Evolutionary conservation across 176 grass and related monocot genomes (phyloP), one percentile per base, ranked within the genome.

Genomic region (Themeda triandra): DNA sequence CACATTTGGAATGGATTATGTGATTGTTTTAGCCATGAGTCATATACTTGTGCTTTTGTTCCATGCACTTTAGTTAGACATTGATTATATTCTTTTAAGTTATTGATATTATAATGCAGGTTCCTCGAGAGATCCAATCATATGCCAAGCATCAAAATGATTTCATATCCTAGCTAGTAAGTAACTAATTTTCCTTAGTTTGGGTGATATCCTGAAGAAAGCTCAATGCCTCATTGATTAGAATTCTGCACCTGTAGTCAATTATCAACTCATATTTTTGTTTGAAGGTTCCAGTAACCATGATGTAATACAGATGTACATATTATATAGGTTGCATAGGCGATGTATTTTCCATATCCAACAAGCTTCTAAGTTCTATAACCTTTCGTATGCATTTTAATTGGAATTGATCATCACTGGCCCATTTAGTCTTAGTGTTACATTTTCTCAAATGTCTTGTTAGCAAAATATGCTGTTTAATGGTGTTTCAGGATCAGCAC

Each of bases 61-160:
- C 36, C 36, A 11, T 13, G 9, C 28, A 37, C 51, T 25, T 42
- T 29, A 35, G 46, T 19, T 23, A 32, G 45, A 33, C 45, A 13
- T 21, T 30, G 17, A 51, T 44, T 44, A 4, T 5, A 24, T 73
- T 10, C 23, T 13, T 68, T 21, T 66, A 49, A 65, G 7, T 12
- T 24, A 67, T 48, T 59, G 3, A 66, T 90, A 67, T 66, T 30
- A 23, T 33, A 37, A 67, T 87, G 35, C 89, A 98, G 96, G 93
- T 95, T 80, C 91, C 89, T 78, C 87, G 92, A 56, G 96, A 84
- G 73, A 95, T 98, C 30, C 44, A 15, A 92, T 73, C 82, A 12
- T 91, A 95, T 81, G 96, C 87, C 18, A 95, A 89, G 77, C 93
- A 76, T 77, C 89, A 98, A 67, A 93, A 92, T 56, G 86, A 98